Percentiles rank a stretch among this genome's conserved stretches.
phyloP scores from a whole-genome alignment of 176 grass and related monocot species.

The Triticum dicoccoides region DNA sequence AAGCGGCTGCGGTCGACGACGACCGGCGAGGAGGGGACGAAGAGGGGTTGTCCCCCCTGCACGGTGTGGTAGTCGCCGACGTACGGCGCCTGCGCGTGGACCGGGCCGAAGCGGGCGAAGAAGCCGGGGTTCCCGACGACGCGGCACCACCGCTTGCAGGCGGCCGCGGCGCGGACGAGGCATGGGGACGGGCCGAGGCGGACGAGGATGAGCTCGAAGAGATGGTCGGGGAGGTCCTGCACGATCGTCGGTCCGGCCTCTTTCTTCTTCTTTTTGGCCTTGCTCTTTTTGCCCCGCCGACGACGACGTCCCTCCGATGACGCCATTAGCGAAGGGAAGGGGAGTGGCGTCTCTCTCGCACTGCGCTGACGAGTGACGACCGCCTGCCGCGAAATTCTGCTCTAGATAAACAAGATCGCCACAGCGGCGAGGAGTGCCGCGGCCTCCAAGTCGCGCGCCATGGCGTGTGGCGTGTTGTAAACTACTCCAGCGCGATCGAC shows the following conservation, averaged over 20 bases:
- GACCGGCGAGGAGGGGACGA: conserved; percentile 12
- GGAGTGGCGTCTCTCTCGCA: too few species aligned
- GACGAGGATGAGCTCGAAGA: conserved; percentile 19
- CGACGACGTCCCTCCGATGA: background rate
- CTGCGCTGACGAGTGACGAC: too few species aligned
- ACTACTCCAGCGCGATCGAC: too few species aligned
- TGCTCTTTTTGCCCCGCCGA: background rate
- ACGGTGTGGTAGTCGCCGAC: conserved; percentile 34
- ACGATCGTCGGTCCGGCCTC: background rate
- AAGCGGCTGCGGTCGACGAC: background rate
- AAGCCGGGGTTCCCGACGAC: background rate
- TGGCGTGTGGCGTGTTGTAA: too few species aligned
- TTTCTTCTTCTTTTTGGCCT: background rate
- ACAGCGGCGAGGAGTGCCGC: too few species aligned
- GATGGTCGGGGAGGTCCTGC: conserved; percentile 12
- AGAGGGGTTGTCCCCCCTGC: background rate
- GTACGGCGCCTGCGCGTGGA: background rate
- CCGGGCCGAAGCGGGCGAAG: background rate
- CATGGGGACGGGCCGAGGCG: background rate
- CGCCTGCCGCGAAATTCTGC: too few species aligned
- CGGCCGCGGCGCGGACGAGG: conserved; percentile 21
- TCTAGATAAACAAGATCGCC: too few species aligned
- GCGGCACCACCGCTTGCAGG: conserved; percentile 16
- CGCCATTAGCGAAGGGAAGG: background rate
- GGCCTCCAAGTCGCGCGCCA: too few species aligned